Base-by-base conservation (phyloP, 1,139 yeast species). In the Hyphopichia burtonii region DNA sequence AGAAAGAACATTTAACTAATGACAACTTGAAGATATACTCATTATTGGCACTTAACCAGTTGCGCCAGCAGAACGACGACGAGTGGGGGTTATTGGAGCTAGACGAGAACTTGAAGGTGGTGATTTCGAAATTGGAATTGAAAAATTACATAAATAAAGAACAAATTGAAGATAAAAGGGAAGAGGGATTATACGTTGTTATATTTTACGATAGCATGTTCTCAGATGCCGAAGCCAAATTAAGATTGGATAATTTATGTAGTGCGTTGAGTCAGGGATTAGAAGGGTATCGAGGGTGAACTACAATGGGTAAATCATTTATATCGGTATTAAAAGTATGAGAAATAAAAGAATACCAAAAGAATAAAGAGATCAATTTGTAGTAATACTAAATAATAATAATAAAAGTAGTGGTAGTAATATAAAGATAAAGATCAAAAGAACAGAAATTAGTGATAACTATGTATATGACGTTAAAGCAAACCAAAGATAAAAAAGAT, bases 1-100 rank as follows among this genome's bases (percentile, higher is more conserved):
- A 25, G n/a, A 40, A 18, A 14, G 18, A 34, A 14, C 30, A 47
- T 14, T 49, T 63, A 19, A 52, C 64, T 12, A 65, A 70, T 5
- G 80, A 76, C 43, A 67, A 65, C 41, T 58, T 77, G 28, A 70
- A 70, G 45, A 74, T 78, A 11, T 64, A 72, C 47, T 66, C 78
- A n/a, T 57, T 78, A 30, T 53, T 76, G 41, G 77, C 75, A 1
- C 61, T 68, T 42, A 69, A 65, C 39, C 61, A 65, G 36, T 65
- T 71, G 12, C 57, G 56, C 18, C 50, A 52, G 40, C 43, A 42
- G 5, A 53, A 50, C 7, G 43, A 42, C 9, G 31, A 35, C 6
- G 4, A 23, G 2, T 35, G 78, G 77, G 59, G 59, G 8, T 51
- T 63, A 5, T 47, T 71, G 41, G 65, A 67, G 37, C 50, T 71